Evolutionary conservation across 2,329 filamentous ascomycete genomes (phyloP), one percentile per base, ranked within the genome.

Genomic region (Fusarium sp.): DNA sequence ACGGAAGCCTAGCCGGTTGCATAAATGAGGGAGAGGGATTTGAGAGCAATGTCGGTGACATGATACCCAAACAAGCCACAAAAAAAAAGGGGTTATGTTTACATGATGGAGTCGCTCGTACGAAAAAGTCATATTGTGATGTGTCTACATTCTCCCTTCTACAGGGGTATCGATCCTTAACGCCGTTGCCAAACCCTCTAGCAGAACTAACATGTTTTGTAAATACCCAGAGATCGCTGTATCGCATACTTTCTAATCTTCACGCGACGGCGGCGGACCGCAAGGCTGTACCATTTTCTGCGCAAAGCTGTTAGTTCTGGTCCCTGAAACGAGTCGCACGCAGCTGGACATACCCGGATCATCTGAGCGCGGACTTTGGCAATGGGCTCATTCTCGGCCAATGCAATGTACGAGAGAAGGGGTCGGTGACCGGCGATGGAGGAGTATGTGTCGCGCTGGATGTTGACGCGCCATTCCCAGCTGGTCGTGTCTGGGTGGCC

Each of bases 381-480:
- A 54, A 89, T 83, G 6, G 91, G 84, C 75, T 96, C 92, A 43
- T 95, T 95, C 79, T 96, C 87, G 0, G 93, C 94, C 45, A 98
- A 87, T 15, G 91, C 85, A 82, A 97, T 93, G 76, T 97, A 97
- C 35, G 91, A 87, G 14, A 98, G 82, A 58, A 97, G 82, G 8
- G 93, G 90, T 14, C 93, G 91, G 74, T 99, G 95, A 17, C 95
- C 95, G 64, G 95, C 85, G 70, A 96, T 93, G 62, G 88, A 93
- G 17, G 93, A 87, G 74, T 94, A 93, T 19, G 90, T 96, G 80
- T 99, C 95, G 75, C 95, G 93, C 73, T 93, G 86, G 73, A 98
- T 94, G 80, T 98, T 99, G 57, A 91, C 93, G 46, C 90, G 90
- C 93, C 93, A 99, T 79, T 99, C 95, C 88, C 95, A 95, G 76